These are phyloP conservation scores for Podospora sp. DNA, from an alignment of 495 filamentous ascomycete species.

Conservation along the genomic window DNA sequence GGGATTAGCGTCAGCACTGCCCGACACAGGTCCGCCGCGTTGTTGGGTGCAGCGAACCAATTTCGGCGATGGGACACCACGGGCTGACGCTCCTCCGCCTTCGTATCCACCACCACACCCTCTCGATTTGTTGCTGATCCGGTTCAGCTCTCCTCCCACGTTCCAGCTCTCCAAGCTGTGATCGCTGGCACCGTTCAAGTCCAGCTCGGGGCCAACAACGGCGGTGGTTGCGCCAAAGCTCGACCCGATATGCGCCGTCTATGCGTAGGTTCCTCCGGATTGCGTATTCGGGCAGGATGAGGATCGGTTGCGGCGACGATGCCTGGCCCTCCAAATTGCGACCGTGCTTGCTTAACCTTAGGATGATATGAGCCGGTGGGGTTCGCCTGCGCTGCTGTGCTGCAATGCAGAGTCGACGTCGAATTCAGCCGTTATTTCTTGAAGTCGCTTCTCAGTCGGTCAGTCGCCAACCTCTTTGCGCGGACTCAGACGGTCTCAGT, in stretches of 20 bases:
- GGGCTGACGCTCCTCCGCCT: neutral
- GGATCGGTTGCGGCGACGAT: constrained; percentile 5
- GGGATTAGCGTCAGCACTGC: constrained; percentile 5
- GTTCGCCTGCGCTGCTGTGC: neutral
- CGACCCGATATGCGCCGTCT: neutral
- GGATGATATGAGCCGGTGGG: constrained; percentile 11
- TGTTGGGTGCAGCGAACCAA: constrained; percentile 10
- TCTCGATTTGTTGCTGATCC: neutral
- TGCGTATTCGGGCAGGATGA: constrained; percentile 4
- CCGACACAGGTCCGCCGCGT: neutral
- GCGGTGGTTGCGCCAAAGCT: neutral
- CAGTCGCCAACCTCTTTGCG: neutral
- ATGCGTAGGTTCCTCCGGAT: constrained; percentile 10
- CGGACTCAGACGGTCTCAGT: neutral
- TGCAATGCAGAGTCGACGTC: neutral
- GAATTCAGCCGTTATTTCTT: constrained; percentile 7
- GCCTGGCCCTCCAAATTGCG: constrained; percentile 13
- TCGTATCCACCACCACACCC: constrained; percentile 4
- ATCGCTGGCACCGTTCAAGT: neutral
- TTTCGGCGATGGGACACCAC: constrained; percentile 13
- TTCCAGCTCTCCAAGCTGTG: neutral
- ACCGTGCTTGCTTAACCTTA: neutral
- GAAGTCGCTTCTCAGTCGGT: neutral
- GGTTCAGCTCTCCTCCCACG: neutral
- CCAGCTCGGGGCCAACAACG: neutral